Percentiles rank a stretch among this genome's conserved stretches.
Evolutionary conservation across 2,329 filamentous ascomycete genomes (phyloP).

Genomic region (Colletotrichum viniferum): DNA sequence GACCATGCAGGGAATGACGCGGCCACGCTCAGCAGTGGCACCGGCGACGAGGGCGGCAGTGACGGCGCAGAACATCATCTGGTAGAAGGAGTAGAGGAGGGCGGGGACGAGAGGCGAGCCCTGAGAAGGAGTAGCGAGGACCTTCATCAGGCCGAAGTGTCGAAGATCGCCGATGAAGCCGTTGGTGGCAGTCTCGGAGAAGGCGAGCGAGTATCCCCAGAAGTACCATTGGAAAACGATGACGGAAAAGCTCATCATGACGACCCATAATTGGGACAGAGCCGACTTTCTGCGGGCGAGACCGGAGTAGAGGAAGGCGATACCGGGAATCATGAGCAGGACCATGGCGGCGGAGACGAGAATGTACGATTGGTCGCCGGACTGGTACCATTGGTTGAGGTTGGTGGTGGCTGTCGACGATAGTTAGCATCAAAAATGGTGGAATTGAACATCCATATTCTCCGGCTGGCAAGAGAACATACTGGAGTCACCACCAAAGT

Average conservation of each 20-base stretch:
- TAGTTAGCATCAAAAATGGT: not conserved
- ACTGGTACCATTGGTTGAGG: constrained; percentile 92
- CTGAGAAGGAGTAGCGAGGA: constrained; percentile 81
- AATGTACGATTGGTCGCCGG: constrained; percentile 94
- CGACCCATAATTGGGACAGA: constrained; percentile 95
- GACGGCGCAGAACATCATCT: constrained; percentile 95
- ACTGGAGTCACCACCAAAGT: constrained; percentile 80
- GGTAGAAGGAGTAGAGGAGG: constrained; percentile 90
- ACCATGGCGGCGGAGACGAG: constrained; percentile 91
- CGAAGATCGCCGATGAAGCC: constrained; percentile 90
- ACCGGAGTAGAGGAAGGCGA: constrained; percentile 96
- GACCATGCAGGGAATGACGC: constrained; percentile 90
- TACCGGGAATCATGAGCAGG: constrained; percentile 93
- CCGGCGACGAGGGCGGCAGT: constrained; percentile 92
- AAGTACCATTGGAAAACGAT: constrained; percentile 99
- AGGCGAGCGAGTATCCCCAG: constrained; percentile 96
- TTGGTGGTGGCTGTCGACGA: constrained; percentile 72
- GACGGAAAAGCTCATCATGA: constrained; percentile 91
- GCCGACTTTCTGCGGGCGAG: constrained; percentile 98
- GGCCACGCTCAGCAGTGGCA: constrained; percentile 91
- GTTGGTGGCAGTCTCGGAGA: constrained; percentile 80
- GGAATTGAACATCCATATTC: not conserved
- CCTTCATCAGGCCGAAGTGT: constrained; percentile 88
- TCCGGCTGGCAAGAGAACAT: constrained; percentile 42
- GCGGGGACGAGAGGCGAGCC: constrained; percentile 89